Evolutionary conservation across 805 yeast species (phyloP).

Genomic region (Zygosaccharomyces bailii): DNA sequence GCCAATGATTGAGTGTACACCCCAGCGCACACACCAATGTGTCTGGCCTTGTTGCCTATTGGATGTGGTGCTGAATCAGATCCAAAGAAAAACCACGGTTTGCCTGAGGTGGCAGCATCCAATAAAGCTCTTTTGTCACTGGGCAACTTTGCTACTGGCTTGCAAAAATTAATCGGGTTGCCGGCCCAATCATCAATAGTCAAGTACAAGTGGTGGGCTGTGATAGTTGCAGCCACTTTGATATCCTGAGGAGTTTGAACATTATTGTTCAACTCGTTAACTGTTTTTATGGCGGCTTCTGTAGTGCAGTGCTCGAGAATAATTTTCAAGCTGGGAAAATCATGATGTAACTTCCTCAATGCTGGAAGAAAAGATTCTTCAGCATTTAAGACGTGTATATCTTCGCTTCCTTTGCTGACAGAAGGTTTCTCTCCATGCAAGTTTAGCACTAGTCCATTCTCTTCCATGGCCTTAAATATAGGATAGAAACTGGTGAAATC

Average conservation of each 20-base stretch:
- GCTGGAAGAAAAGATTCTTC: slow-evolving; percentile 93
- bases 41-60: slow-evolving; percentile 67
- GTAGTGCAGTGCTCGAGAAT: slow-evolving; percentile 95
- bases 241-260: slow-evolving; percentile 39
- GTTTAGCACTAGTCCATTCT: slow-evolving; percentile 71
- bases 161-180: slow-evolving; percentile 89
- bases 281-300: slow-evolving; percentile 76
- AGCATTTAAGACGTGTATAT: slow-evolving; percentile 88
- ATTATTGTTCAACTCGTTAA: slow-evolving; percentile 57
- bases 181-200: slow-evolving; percentile 98
- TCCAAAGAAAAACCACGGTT: slow-evolving; percentile 92
- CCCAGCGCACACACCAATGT: slow-evolving; percentile 93
- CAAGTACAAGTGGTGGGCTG: slow-evolving; percentile 89
- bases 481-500: slow-evolving; percentile 89
- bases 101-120: slow-evolving; percentile 86
- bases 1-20: slow-evolving; percentile 88
- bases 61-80: slow-evolving; percentile 99
- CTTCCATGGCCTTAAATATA: slow-evolving; percentile 82
- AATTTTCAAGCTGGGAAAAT: slow-evolving; percentile 83
- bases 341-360: slow-evolving; percentile 65
- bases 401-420: slow-evolving; percentile 47
- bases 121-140: slow-evolving; percentile 76
- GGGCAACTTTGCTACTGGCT: slow-evolving; percentile 96
- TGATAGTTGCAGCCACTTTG: slow-evolving; percentile 84
- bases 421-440: slow-evolving; percentile 96